These are phyloP conservation scores for Stemphylium vesicarium DNA, from an alignment of 2,329 filamentous ascomycete species.

Conservation along the genomic window DNA sequence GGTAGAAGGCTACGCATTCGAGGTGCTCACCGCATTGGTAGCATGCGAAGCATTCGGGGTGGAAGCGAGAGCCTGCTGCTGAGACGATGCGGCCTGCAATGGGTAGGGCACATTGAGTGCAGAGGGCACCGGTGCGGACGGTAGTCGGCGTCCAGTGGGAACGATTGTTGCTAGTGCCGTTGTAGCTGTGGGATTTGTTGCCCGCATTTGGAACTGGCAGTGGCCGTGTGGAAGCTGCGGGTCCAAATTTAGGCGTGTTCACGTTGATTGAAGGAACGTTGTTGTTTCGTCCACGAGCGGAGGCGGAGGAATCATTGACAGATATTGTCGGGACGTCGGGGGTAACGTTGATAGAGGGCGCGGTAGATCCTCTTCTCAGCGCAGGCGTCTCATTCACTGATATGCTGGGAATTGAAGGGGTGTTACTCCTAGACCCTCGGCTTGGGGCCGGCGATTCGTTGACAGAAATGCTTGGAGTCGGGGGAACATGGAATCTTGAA, in stretches of 20 bases:
- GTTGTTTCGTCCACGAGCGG: conserved; percentile 18
- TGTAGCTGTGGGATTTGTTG: conserved; percentile 43
- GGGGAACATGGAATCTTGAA: conserved; percentile 9
- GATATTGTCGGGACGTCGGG: conserved; percentile 40
- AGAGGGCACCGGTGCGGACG: conserved; percentile 70
- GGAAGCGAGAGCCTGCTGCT: conserved; percentile 82
- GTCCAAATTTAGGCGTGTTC: conserved; percentile 28
- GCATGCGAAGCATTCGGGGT: conserved; percentile 92
- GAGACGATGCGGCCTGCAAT: conserved; percentile 92
- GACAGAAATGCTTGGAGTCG: conserved; percentile 39
- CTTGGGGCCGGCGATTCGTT: conserved; percentile 25
- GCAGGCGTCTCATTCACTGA: conserved; percentile 25
- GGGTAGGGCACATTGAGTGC: conserved; percentile 80
- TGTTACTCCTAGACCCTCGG: conserved; percentile 12
- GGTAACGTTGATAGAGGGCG: conserved; percentile 25
- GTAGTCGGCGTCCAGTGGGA: conserved; percentile 55
- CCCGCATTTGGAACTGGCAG: conserved; percentile 56
- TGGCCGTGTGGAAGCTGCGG: conserved; percentile 51
- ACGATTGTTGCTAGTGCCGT: conserved; percentile 45
- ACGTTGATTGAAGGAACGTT: conserved; percentile 40
- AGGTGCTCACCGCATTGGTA: conserved; percentile 85
- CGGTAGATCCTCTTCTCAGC: conserved; percentile 8
- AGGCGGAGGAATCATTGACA: conserved; percentile 27
- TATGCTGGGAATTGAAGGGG: conserved; percentile 4
- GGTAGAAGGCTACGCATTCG: conserved; percentile 95